A percentile compares a stretch with the other conserved stretches of the same genome.
These are phyloP conservation scores for Elsinoe australis DNA, from an alignment of 2,329 filamentous ascomycete genomes.

Conservation along the genomic window DNA sequence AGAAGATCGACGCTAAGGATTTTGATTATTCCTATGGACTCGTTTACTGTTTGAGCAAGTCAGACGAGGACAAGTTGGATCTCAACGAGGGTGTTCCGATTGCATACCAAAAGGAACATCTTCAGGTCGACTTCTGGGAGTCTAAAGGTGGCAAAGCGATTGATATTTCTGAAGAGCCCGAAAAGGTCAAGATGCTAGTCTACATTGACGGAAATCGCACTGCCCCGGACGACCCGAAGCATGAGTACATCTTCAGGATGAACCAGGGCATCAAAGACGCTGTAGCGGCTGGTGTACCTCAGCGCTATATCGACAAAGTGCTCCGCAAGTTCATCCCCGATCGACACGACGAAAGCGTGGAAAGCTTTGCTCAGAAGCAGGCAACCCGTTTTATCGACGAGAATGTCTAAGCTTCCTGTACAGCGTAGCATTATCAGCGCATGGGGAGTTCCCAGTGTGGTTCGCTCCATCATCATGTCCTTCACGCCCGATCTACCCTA, in stretches of 20 bases:
- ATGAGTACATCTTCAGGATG: slow-evolving; percentile 58
- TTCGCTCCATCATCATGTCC: background rate
- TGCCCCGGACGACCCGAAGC: slow-evolving; percentile 36
- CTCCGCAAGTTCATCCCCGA: slow-evolving; percentile 47
- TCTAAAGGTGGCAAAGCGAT: slow-evolving; percentile 21
- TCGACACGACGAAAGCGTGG: slow-evolving; percentile 24
- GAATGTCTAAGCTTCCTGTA: background rate
- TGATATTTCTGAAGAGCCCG: slow-evolving; percentile 24
- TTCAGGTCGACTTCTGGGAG: slow-evolving; percentile 41
- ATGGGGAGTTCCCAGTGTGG: background rate
- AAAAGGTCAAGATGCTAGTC: slow-evolving; percentile 42
- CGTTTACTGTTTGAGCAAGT: slow-evolving; percentile 45
- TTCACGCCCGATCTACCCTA: too few relatives aligned
- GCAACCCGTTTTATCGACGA: slow-evolving; percentile 29
- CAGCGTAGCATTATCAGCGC: background rate
- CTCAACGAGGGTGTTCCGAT: slow-evolving; percentile 54
- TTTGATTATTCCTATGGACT: slow-evolving; percentile 49
- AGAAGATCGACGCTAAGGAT: slow-evolving; percentile 19
- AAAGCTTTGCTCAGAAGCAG: slow-evolving; percentile 32
- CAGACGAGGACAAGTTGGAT: slow-evolving; percentile 50
- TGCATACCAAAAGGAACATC: slow-evolving; percentile 51
- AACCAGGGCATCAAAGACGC: slow-evolving; percentile 57
- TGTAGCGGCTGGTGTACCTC: slow-evolving; percentile 45
- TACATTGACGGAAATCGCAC: slow-evolving; percentile 50
- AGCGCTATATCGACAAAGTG: slow-evolving; percentile 47